phyloP scores from a whole-genome alignment of 352 stramenopile species.

The Globisporangium radiosum region DNA sequence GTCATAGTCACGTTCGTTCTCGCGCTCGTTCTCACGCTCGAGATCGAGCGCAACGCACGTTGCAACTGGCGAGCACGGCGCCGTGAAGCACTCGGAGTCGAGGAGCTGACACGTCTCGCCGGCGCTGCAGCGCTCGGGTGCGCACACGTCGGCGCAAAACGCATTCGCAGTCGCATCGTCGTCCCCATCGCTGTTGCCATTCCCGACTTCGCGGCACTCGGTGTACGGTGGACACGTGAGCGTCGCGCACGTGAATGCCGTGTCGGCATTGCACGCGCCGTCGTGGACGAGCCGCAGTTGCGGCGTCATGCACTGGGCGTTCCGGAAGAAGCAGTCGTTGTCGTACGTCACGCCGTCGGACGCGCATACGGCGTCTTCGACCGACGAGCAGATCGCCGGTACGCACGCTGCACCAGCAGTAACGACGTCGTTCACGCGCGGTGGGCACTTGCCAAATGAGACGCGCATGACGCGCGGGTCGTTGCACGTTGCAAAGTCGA shows the following conservation, averaged over 20 bases:
- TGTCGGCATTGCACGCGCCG: constrained; percentile 37
- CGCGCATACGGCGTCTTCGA: constrained; percentile 21
- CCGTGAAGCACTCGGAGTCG: constrained; percentile 42
- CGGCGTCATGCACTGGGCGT: constrained; percentile 20
- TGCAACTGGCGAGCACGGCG: constrained; percentile 44
- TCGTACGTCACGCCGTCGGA: constrained; percentile 29
- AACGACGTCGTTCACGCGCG: constrained; percentile 10
- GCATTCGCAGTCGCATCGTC: constrained; percentile 17
- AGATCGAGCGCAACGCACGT: constrained; percentile 37
- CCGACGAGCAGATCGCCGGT: constrained; percentile 29
- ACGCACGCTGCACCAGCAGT: constrained; percentile 20
- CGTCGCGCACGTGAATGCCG: constrained; percentile 30
- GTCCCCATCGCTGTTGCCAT: constrained; percentile 2
- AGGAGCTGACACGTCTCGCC: constrained; percentile 39
- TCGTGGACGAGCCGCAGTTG: constrained; percentile 31
- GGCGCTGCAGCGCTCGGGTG: constrained; percentile 36
- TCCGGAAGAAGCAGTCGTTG: constrained; percentile 26
- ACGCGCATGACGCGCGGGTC: constrained; percentile 29
- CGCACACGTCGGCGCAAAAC: constrained; percentile 51
- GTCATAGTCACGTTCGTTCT: no score
- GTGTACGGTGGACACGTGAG: constrained; percentile 43
- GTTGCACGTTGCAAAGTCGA: constrained; percentile 39
- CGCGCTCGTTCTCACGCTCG: not conserved
- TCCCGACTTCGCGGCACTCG: constrained; percentile 24
- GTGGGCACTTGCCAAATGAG: constrained; percentile 32